Evolutionary conservation across 179 eudicot species (phyloP).

Genomic region (Vitellaria paradoxa): DNA sequence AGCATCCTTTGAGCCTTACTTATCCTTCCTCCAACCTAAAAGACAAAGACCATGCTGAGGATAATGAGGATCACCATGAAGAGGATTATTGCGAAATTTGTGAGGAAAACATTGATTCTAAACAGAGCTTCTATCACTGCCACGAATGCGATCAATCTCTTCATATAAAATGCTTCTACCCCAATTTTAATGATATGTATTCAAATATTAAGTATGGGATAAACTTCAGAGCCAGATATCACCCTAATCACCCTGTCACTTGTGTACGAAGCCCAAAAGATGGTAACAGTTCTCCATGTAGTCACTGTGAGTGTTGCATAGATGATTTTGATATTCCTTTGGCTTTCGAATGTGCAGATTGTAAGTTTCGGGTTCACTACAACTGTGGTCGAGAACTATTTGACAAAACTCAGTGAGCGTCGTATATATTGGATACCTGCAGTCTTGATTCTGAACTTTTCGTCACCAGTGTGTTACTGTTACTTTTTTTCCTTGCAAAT

Average conservation of each 20-base stretch:
- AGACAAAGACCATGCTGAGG: too few species aligned
- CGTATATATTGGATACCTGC: too few species aligned
- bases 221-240: not conserved
- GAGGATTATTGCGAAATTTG: constrained; percentile 10
- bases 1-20: not conserved
- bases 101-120: not conserved
- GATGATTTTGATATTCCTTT: too few species aligned
- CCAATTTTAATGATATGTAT: not conserved
- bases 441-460: too few species aligned
- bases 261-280: not conserved
- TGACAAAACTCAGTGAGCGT: too few species aligned
- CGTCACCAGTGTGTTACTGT: too few species aligned
- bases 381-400: too few species aligned
- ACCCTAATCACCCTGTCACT: not conserved
- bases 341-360: too few species aligned
- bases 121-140: not conserved
- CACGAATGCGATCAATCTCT: not conserved
- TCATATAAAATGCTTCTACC: not conserved
- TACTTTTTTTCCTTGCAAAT: too few species aligned
- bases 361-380: too few species aligned
- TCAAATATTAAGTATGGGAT: not conserved
- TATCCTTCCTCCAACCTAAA: not conserved
- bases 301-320: too few species aligned
- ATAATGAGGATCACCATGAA: not conserved
- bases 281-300: not conserved